Percentiles rank a stretch among this genome's conserved stretches.
Evolutionary conservation across 192 early-diverging fungal species (phyloP).

Genomic region (Podila horticola): DNA sequence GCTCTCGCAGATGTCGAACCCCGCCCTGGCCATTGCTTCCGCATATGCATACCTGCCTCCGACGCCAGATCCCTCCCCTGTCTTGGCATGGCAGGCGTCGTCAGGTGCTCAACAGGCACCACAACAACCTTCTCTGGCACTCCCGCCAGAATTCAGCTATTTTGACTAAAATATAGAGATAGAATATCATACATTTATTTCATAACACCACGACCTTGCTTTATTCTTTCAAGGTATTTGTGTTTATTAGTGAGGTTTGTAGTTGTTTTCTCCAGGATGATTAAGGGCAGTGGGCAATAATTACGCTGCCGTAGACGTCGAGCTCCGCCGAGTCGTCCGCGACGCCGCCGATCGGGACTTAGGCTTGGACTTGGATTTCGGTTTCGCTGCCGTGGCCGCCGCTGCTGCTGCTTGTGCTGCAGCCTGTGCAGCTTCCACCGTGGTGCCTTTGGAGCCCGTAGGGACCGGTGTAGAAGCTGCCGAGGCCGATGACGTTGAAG

Average conservation of each 20-base stretch:
- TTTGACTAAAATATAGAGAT: slow-evolving; percentile 23
- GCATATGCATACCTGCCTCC: background rate
- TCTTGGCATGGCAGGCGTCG: background rate
- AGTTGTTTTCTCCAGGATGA: no score
- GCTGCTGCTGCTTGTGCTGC: background rate
- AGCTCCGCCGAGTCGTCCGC: background rate
- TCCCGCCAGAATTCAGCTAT: slow-evolving; percentile 38
- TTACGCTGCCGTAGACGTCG: background rate
- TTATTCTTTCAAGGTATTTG: no score
- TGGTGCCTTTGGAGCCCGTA: background rate
- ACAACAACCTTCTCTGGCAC: background rate
- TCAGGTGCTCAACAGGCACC: background rate
- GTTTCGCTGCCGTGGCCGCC: background rate
- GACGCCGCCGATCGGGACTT: background rate
- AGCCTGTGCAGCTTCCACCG: background rate
- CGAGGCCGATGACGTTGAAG: background rate
- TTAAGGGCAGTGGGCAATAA: no score
- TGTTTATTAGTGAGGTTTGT: no score
- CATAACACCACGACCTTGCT: no score
- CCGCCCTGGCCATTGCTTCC: background rate
- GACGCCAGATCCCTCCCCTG: background rate
- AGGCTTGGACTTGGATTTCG: background rate
- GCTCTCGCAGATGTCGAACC: slow-evolving; percentile 23
- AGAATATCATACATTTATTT: background rate
- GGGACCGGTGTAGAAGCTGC: background rate